Conservation (phyloP, 352 stramenopile genomes). For the Globisporangium echinulatum region DNA sequence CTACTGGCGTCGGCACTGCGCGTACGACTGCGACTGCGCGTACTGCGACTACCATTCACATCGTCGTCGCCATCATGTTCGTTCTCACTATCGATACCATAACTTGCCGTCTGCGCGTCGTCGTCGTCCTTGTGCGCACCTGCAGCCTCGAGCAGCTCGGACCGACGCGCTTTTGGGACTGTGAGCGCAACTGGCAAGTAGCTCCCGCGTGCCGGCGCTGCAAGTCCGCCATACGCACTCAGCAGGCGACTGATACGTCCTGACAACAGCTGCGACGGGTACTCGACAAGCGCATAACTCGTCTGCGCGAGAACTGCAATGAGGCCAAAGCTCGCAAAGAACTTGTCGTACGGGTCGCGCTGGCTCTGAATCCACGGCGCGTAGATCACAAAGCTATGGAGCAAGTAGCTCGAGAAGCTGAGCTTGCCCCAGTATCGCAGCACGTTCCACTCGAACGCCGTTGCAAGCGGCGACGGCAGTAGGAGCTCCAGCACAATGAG, state of each 20-base stretch:
- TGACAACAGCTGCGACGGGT: slow-evolving; percentile 36
- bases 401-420: slow-evolving; percentile 36
- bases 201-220: neutral
- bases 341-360: slow-evolving; percentile 25
- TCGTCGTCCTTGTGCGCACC: neutral
- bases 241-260: slow-evolving; percentile 20
- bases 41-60: neutral
- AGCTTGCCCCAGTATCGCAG: slow-evolving; percentile 28
- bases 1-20: no score
- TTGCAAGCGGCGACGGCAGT: slow-evolving; percentile 18
- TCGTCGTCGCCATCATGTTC: neutral
- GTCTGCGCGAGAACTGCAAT: slow-evolving; percentile 20
- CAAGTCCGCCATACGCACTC: neutral
- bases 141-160: neutral
- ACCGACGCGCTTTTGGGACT: neutral
- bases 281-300: slow-evolving; percentile 38
- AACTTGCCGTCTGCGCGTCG: no score
- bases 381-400: slow-evolving; percentile 41
- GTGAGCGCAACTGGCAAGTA: slow-evolving; percentile 4
- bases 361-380: slow-evolving; percentile 14
- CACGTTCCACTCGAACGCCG: slow-evolving; percentile 25
- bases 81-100: neutral
- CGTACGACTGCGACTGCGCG: no score
- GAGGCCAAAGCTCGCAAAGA: slow-evolving; percentile 28
- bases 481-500: slow-evolving; percentile 35